phyloP scores from a whole-genome alignment of 2,329 filamentous ascomycete species.

The Paecilomyces dactylethromorphus region DNA sequence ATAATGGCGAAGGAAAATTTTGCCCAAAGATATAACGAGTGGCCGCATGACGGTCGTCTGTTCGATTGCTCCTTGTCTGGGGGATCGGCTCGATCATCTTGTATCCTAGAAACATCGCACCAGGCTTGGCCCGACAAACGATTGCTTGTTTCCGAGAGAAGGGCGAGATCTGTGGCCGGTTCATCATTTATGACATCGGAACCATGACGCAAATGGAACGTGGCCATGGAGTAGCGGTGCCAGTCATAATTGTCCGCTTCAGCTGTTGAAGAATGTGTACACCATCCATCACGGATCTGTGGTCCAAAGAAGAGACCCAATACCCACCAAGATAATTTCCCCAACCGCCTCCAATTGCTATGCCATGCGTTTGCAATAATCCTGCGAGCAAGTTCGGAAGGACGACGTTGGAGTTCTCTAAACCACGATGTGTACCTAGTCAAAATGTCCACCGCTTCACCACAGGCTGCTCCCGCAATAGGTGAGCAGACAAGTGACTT shows the following conservation, averaged over 20 bases:
- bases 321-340: conserved; percentile 30
- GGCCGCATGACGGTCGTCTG: not conserved
- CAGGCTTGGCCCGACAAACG: not conserved
- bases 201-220: not conserved
- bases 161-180: not conserved
- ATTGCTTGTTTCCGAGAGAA: not conserved
- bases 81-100: not conserved
- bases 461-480: not conserved
- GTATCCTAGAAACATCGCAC: not conserved
- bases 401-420: conserved; percentile 11
- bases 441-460: conserved; percentile 8
- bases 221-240: not conserved
- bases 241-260: conserved; percentile 1
- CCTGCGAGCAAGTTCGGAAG: conserved; percentile 18
- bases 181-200: not conserved
- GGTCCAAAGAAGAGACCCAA: conserved; percentile 24
- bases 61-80: not conserved
- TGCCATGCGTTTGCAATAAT: conserved; percentile 29
- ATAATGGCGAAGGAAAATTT: conserved; percentile 43
- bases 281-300: conserved; percentile 4
- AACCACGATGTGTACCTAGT: conserved; percentile 14
- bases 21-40: conserved; percentile 37
- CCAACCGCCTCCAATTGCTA: conserved; percentile 21
- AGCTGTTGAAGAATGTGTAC: conserved; percentile 10
- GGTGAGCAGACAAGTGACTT: not conserved